phyloP scores from a whole-genome alignment of 1,139 yeast genomes.

The Yamadazyma spencermartinsiae region DNA sequence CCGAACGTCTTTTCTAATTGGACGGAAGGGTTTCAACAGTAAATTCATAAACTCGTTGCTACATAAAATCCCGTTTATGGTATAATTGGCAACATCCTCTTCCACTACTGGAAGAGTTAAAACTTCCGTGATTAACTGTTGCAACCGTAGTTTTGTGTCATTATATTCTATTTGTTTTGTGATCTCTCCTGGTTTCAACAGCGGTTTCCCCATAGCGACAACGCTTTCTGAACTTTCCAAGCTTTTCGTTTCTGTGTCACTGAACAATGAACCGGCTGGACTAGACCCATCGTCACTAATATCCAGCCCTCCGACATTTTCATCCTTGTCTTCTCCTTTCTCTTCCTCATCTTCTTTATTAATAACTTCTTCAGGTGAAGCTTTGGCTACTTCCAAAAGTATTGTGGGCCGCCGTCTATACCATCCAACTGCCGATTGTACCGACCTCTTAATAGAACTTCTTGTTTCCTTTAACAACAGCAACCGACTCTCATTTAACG shows the following conservation, averaged over 20 bases:
- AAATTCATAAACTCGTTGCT: background rate
- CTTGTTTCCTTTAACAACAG: conserved; percentile 8
- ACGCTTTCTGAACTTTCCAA: background rate
- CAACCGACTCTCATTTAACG: conserved; percentile 9
- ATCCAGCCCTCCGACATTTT: too few relatives aligned
- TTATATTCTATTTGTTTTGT: background rate
- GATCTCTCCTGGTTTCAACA: background rate
- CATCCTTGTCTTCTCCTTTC: background rate
- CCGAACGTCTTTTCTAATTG: background rate
- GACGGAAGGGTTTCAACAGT: background rate
- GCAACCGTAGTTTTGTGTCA: background rate
- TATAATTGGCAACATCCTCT: background rate
- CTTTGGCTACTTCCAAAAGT: too few relatives aligned
- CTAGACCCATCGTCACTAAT: background rate
- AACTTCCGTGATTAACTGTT: background rate
- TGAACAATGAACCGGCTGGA: background rate
- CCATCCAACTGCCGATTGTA: conserved; percentile 1
- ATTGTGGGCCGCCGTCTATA: background rate
- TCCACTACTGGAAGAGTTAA: background rate
- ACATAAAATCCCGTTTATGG: background rate
- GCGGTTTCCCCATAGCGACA: background rate
- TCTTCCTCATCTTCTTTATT: background rate
- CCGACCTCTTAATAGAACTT: conserved; percentile 2
- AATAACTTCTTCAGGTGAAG: background rate
- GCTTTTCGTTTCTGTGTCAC: background rate